Evolutionary conservation across 345 rosid species (phyloP), one percentile per base, ranked within the genome.

Genomic region (Crucihimalaya himalaica): DNA sequence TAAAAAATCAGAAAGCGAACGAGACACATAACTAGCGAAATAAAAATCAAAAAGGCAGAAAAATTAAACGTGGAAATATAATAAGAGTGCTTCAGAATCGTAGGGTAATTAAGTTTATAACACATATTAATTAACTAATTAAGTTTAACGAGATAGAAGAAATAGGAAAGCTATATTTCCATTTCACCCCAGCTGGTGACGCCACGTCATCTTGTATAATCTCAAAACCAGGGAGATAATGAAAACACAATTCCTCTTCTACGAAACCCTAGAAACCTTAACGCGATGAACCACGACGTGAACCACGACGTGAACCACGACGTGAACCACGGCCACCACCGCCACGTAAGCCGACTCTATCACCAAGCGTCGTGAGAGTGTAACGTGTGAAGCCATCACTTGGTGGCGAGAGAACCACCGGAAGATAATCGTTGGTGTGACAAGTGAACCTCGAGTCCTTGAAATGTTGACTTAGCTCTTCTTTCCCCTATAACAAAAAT

Each of bases 371-470:
- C 0, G 15, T 34, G 3, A 77, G 71, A 1, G 5, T 32, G 10
- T 81, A 61, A 21, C 8, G 1, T 13, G 14, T 21, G 40, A 5
- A 53, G 6, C 89, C 89, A 25, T 82, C 81, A 0, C 87, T 79
- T 0, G 89, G 78, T 1, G 89, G 86, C 0, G 76, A 48, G 3
- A 82, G 66, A 16, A 72, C 42, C 51, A 80, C 86, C 1, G 87
- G 92, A 47, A 87, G 60, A 46, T 81, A 85, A 0, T 6, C 61
- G 25, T 78, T 29, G 0, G 81, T 78, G 45, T 78, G 84, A 16
- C 89, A 87, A 0, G 48, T 47, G 32, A 85, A 87, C 7, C 16
- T 45, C 0, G 87, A 82, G 7, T 39, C 27, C 74, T 56, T 63
- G 51, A 84, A 85, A 2, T 59, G 78, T 9, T 42, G 37, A 10